A percentile compares a stretch with the other conserved stretches of the same genome.
phyloP scores from a whole-genome alignment of 768 basidiomycete genomes.

The Boletus sp. region DNA sequence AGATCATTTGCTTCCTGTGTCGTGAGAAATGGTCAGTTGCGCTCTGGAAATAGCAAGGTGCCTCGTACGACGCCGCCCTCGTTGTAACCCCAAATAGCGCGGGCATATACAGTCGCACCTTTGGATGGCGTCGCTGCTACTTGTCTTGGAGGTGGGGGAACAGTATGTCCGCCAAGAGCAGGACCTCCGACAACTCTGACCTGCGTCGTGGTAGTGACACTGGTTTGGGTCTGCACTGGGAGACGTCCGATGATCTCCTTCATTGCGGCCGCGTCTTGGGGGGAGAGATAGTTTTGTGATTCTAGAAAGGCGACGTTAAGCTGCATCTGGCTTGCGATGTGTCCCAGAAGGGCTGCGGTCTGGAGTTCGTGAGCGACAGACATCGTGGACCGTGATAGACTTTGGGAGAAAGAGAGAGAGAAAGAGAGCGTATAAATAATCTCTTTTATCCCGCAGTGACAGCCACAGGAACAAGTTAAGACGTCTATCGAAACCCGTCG shows the following conservation, averaged over 20 bases:
- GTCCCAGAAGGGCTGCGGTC: slow-evolving; percentile 50
- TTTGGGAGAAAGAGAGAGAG: background rate
- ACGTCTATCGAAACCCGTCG: background rate
- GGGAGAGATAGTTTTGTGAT: slow-evolving; percentile 50
- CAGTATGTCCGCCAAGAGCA: slow-evolving; percentile 2
- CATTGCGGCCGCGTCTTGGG: slow-evolving; percentile 41
- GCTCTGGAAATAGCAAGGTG: background rate
- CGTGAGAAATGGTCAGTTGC: slow-evolving; percentile 2
- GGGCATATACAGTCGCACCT: slow-evolving; percentile 34
- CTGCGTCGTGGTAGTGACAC: slow-evolving; percentile 11
- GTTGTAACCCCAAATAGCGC: slow-evolving; percentile 67
- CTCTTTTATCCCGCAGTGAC: background rate
- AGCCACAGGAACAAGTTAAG: background rate
- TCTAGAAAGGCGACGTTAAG: slow-evolving; percentile 56
- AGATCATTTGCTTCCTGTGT: slow-evolving; percentile 77
- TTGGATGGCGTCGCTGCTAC: slow-evolving; percentile 3
- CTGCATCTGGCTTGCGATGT: slow-evolving; percentile 55
- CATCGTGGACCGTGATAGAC: slow-evolving; percentile 15
- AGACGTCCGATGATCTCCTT: slow-evolving; percentile 48
- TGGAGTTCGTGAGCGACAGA: slow-evolving; percentile 24
- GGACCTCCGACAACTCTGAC: slow-evolving; percentile 6
- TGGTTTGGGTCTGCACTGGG: slow-evolving; percentile 22
- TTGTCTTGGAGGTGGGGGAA: slow-evolving; percentile 18
- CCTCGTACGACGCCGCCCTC: slow-evolving; percentile 48
- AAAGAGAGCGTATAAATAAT: slow-evolving; percentile 10